These are phyloP conservation scores for Paxillus ammoniavirescens DNA, from an alignment of 768 basidiomycete genomes.

Conservation along the genomic window DNA sequence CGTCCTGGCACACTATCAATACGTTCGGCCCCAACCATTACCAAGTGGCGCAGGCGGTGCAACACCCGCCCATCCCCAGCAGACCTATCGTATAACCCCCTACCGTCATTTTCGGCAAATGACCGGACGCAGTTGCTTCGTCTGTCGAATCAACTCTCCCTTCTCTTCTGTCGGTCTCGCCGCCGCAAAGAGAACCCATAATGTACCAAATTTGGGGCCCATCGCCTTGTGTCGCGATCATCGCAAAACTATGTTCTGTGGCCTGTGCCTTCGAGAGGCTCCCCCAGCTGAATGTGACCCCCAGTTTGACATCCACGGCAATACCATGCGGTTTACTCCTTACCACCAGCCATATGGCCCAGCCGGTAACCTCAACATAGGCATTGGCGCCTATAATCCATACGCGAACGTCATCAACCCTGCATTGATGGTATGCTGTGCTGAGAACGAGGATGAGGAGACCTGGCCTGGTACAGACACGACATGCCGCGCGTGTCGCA, in stretches of 20 bases:
- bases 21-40: slow-evolving; percentile 40
- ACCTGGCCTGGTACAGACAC: slow-evolving; percentile 63
- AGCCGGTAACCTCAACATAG: slow-evolving; percentile 16
- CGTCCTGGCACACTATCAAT: slow-evolving; percentile 45
- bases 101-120: slow-evolving; percentile 66
- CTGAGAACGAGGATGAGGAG: slow-evolving; percentile 73
- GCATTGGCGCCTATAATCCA: slow-evolving; percentile 23
- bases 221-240: slow-evolving; percentile 65
- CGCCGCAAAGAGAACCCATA: slow-evolving; percentile 44
- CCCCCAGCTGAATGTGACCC: slow-evolving; percentile 43
- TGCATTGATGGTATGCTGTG: slow-evolving; percentile 42
- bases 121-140: slow-evolving; percentile 50
- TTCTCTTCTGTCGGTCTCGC: slow-evolving; percentile 49
- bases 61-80: slow-evolving; percentile 25
- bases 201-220: slow-evolving; percentile 42
- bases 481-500: slow-evolving; percentile 67
- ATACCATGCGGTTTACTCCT: slow-evolving; percentile 28
- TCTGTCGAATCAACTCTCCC: slow-evolving; percentile 71
- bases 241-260: slow-evolving; percentile 60
- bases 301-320: slow-evolving; percentile 33
- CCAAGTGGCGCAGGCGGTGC: slow-evolving; percentile 30
- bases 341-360: slow-evolving; percentile 32
- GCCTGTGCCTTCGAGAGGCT: slow-evolving; percentile 66
- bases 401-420: slow-evolving; percentile 25
- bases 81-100: slow-evolving; percentile 42